Evolutionary conservation across 371 early-diverging fungal genomes (phyloP), one percentile per base, ranked within the genome.

Genomic region (Mortierella sp.): DNA sequence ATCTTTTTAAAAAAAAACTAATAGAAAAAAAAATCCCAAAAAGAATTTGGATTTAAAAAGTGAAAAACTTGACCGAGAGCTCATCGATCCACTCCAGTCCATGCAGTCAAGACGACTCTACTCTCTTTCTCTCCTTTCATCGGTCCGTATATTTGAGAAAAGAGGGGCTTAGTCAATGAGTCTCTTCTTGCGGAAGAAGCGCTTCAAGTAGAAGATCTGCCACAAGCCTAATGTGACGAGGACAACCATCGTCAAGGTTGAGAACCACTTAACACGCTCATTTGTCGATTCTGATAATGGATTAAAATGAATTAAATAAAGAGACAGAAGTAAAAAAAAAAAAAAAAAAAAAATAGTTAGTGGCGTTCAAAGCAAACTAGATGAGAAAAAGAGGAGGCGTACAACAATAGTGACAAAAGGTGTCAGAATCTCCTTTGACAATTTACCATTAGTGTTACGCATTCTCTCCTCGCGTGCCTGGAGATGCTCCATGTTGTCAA

Each of bases 101-200:
- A n/a, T n/a, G n/a, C n/a, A n/a, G n/a, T n/a, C n/a, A n/a, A n/a
- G n/a, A n/a, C n/a, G n/a, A n/a, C n/a, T 37, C 37, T 37, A 9
- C 37, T 9, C 9, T 9, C 37, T 37, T 37, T 37, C 37, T 37
- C 9, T 37, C 37, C 9, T 37, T 9, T n/a, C n/a, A n/a, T n/a
- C n/a, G n/a, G n/a, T n/a, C n/a, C n/a, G n/a, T n/a, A n/a, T n/a
- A n/a, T n/a, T n/a, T n/a, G n/a, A n/a, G n/a, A n/a, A n/a, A n/a
- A n/a, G n/a, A n/a, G n/a, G n/a, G n/a, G 11, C 63, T 68, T 85
- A 88, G 68, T 86, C 93, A 52, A 94, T 92, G 43, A 94, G 88
- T 84, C 91, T 93, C 93, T 96, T 96, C 82, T 89, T 87, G 77
- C 91, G 88, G 90, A 95, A 95, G 88, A 93, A 96, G 44, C 87